phyloP scores from a whole-genome alignment of 2,329 filamentous ascomycete species.

The Rachicladosporium sp. region DNA sequence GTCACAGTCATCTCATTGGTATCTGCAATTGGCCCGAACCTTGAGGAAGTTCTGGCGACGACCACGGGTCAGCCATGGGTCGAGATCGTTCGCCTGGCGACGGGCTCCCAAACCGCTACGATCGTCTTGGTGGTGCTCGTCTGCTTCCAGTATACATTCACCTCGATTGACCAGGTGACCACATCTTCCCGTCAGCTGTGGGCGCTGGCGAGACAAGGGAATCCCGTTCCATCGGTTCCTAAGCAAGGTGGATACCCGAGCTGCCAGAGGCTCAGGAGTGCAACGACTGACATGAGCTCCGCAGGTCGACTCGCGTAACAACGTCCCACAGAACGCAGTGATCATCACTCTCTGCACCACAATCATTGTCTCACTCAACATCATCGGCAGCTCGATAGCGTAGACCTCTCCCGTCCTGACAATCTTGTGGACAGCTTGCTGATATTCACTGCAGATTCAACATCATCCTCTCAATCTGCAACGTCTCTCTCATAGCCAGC shows the following conservation, averaged over 20 bases:
- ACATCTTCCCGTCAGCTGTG: constrained; percentile 18
- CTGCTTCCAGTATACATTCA: constrained; percentile 11
- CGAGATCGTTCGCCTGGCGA: constrained; percentile 14
- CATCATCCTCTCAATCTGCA: constrained; percentile 29
- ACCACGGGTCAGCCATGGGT: constrained; percentile 16
- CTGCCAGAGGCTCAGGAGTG: too few species aligned
- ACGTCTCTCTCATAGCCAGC: constrained; percentile 13
- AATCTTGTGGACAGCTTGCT: too few species aligned
- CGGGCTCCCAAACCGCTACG: constrained; percentile 14
- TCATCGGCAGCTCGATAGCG: constrained; percentile 28
- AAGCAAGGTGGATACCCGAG: constrained; percentile 3
- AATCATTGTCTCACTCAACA: constrained; percentile 23
- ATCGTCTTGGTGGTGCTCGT: constrained; percentile 14
- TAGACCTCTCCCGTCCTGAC: too few species aligned
- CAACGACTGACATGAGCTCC: too few species aligned
- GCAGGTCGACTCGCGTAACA: background rate
- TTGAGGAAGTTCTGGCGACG: constrained; percentile 11
- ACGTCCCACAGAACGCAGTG: constrained; percentile 19
- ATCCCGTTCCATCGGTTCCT: constrained; percentile 18
- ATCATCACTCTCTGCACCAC: constrained; percentile 15
- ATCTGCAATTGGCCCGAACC: constrained; percentile 14
- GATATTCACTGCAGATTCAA: constrained; percentile 16
- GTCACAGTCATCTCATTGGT: constrained; percentile 19
- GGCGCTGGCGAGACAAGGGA: constrained; percentile 20
- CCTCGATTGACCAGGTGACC: constrained; percentile 18